Evolutionary conservation across 1,284 basidiomycete genomes (phyloP).

Genomic region (Fomitiporia mediterranea): DNA sequence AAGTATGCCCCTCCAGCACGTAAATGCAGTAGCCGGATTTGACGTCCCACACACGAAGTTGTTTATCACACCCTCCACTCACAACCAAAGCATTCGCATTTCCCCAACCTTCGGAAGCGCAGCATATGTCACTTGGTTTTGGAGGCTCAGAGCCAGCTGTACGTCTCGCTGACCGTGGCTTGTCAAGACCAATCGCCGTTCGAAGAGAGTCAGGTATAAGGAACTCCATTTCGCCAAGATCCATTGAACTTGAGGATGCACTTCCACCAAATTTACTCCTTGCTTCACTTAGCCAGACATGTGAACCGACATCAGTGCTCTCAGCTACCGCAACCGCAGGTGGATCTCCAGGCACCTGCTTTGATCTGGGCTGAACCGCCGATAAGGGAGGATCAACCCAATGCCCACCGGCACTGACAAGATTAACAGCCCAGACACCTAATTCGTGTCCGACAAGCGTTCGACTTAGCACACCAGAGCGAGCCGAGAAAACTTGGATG

Average conservation of each 20-base stretch:
- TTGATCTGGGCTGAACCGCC: background rate
- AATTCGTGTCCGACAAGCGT: conserved; percentile 83
- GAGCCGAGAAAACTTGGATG: conserved; percentile 84
- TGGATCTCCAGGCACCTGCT: background rate
- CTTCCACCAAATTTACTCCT: conserved; percentile 10
- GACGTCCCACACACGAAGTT: conserved; percentile 89
- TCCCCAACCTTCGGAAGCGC: conserved; percentile 63
- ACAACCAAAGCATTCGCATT: conserved; percentile 70
- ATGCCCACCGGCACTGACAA: conserved; percentile 47
- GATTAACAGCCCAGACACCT: conserved; percentile 90
- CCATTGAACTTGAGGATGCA: background rate
- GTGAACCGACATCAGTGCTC: conserved; percentile 15
- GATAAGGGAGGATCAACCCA: conserved; percentile 24
- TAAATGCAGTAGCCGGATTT: conserved; percentile 82
- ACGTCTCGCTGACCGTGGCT: conserved; percentile 16
- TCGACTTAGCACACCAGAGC: conserved; percentile 71
- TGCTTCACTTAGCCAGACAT: conserved; percentile 15
- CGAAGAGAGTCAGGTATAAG: conserved; percentile 31
- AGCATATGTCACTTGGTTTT: conserved; percentile 59
- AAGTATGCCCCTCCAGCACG: conserved; percentile 79
- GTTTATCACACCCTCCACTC: conserved; percentile 91
- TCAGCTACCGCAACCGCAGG: background rate
- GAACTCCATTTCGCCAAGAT: conserved; percentile 25
- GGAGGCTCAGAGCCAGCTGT: conserved; percentile 28
- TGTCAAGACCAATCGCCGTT: conserved; percentile 33